Evolutionary conservation across 116 monocot genomes (phyloP).

Genomic region (Papilionanthe hybrid): DNA sequence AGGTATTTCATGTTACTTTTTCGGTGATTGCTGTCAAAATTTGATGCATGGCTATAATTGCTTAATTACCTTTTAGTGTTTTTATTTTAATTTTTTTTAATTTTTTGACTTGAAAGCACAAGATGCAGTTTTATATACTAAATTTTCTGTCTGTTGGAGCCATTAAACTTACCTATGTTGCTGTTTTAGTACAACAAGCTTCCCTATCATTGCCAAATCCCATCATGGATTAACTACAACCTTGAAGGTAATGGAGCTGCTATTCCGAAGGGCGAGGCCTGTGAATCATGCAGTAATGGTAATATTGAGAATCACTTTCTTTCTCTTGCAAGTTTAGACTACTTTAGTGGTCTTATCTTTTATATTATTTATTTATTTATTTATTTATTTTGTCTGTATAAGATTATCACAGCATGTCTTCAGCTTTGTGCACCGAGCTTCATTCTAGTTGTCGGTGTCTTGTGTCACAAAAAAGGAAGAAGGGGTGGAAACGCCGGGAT

Average conservation of each 20-base stretch:
- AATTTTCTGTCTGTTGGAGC: neutral
- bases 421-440: slow-evolving; percentile 24
- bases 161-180: neutral
- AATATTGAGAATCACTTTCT: slow-evolving; percentile 8
- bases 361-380: too few species aligned
- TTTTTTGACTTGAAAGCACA: neutral
- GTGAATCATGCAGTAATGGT: slow-evolving; percentile 28
- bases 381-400: neutral
- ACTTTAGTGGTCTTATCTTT: neutral
- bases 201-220: slow-evolving; percentile 41
- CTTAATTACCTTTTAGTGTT: neutral
- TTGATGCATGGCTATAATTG: neutral
- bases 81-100: too few species aligned
- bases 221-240: slow-evolving; percentile 63
- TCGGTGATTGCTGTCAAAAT: slow-evolving; percentile 5
- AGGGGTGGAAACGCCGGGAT: slow-evolving; percentile 53
- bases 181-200: slow-evolving; percentile 54
- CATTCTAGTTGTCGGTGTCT: slow-evolving; percentile 29
- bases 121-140: neutral
- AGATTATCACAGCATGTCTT: slow-evolving; percentile 25
- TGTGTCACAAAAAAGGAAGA: slow-evolving; percentile 38
- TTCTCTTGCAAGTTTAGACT: neutral
- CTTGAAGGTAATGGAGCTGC: slow-evolving; percentile 48
- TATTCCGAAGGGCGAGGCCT: slow-evolving; percentile 20
- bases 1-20: slow-evolving; percentile 39